Conservation (phyloP, 352 stramenopile species). For the Phytophthora ramorum region DNA sequence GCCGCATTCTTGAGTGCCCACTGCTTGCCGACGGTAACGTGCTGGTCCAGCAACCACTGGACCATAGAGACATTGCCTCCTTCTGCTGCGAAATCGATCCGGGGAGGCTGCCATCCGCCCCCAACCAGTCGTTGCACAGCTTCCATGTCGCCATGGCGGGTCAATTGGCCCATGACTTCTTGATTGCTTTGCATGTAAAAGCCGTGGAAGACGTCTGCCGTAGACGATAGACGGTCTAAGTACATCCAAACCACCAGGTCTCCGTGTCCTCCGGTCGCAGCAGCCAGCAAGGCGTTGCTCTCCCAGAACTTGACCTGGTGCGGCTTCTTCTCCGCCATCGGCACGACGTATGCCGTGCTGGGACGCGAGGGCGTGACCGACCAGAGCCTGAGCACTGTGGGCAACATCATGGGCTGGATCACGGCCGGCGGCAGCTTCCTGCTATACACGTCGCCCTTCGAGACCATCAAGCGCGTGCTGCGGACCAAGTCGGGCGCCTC, state of each 20-base stretch:
- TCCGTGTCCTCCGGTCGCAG: constrained; percentile 25
- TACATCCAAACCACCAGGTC: constrained; percentile 35
- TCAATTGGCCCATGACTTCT: constrained; percentile 31
- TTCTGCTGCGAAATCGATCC: constrained; percentile 31
- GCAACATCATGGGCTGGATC: constrained; percentile 38
- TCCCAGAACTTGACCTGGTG: constrained; percentile 41
- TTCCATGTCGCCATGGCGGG: constrained; percentile 20
- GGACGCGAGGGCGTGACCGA: constrained; percentile 33
- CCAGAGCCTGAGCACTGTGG: constrained; percentile 25
- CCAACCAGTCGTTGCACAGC: constrained; percentile 9
- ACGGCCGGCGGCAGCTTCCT: constrained; percentile 36
- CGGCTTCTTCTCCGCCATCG: constrained; percentile 21
- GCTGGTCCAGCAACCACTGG: constrained; percentile 23
- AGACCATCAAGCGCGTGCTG: constrained; percentile 36
- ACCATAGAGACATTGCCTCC: constrained; percentile 33
- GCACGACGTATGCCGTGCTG: constrained; percentile 39
- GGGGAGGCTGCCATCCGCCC: constrained; percentile 21
- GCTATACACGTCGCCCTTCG: constrained; percentile 39
- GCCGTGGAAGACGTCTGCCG: constrained; percentile 27
- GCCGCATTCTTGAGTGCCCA: constrained; percentile 34
- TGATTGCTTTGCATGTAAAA: constrained; percentile 33
- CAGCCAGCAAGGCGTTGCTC: constrained; percentile 30
- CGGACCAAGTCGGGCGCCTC: constrained; percentile 38
- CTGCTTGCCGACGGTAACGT: constrained; percentile 13
- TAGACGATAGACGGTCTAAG: too few species aligned